Evolutionary conservation across 768 basidiomycete genomes (phyloP), one percentile per base, ranked within the genome.

Genomic region (Hemileccinum impolitum): DNA sequence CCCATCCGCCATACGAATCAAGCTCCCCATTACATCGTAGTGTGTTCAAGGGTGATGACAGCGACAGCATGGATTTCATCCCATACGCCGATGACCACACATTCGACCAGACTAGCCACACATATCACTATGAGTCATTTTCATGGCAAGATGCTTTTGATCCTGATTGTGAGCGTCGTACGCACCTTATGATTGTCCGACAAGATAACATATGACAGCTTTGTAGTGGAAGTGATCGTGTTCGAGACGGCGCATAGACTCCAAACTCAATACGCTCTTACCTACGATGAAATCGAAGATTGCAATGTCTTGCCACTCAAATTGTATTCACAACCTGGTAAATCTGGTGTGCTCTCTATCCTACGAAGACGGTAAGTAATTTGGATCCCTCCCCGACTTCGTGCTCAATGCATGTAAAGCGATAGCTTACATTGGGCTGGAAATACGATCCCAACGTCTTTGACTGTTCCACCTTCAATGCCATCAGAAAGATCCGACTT

Each of bases 41-140:
- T 39, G 67, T 81, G 14, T 70, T 74, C 39, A 67, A 70, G 15
- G 83, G 80, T 4, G 84, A 87, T 51, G 85, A 87, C 50, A 67
- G 78, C 6, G 69, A 73, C 50, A 62, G 67, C 18, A 75, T 86
- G 72, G 70, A 72, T 3, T 88, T 85, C 60, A 63, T 85, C 6
- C 84, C 85, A 2, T 79, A 79, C 45, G 71, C 77, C 0, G 84
- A 88, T 56, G 85, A 87, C 38, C 72, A 74, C 3, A 56, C 40
- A 0, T 89, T 88, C 53, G 55, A 79, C 43, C 65, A 62, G 30
- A 26, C 39, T 3, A 56, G 43, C 14, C 77, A 85, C 53, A 56
- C 66, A 3, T 45, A 57, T 13, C 70, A 76, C 5, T 77, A 84
- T 60, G 60, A 57, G 9, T 59, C 60, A 2, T 70, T 81, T 44